phyloP scores from a whole-genome alignment of 1,284 basidiomycete species.

The Sparassis latifolia region DNA sequence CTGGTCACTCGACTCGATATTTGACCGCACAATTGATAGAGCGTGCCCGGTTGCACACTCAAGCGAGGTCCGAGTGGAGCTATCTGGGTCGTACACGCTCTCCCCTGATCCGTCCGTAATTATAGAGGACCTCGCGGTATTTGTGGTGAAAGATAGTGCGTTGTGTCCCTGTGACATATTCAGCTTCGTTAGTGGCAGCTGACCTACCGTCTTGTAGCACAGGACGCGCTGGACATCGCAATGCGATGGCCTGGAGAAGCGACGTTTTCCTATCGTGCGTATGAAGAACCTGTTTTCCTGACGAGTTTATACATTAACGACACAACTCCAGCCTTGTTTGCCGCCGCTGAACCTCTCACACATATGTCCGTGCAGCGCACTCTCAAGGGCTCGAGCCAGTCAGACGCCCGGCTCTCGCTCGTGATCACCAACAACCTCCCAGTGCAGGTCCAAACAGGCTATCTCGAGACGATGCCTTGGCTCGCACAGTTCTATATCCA shows the following conservation, averaged over 20 bases:
- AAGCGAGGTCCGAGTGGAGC: conserved; percentile 44
- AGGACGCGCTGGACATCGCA: conserved; percentile 39
- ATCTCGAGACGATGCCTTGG: conserved; percentile 93
- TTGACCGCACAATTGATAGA: conserved; percentile 59
- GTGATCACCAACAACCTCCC: conserved; percentile 62
- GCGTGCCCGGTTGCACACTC: conserved; percentile 53
- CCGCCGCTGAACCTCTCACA: conserved; percentile 20
- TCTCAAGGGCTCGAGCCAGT: conserved; percentile 74
- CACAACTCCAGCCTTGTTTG: conserved; percentile 21
- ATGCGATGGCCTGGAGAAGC: conserved; percentile 50
- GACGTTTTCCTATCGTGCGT: conserved; percentile 52
- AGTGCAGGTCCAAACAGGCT: conserved; percentile 50
- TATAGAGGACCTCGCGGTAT: conserved; percentile 33
- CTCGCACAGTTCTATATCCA: conserved; percentile 86
- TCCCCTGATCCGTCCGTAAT: conserved; percentile 41
- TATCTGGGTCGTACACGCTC: conserved; percentile 42
- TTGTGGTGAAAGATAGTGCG: conserved; percentile 44
- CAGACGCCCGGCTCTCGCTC: conserved; percentile 66
- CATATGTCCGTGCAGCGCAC: conserved; percentile 64
- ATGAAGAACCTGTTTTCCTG: not conserved
- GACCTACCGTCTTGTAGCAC: conserved; percentile 9
- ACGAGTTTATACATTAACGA: conserved; percentile 1
- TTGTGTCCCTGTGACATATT: not conserved
- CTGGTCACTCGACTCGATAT: conserved; percentile 75
- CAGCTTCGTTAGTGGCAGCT: not conserved